These are phyloP conservation scores for Mycena leptocephala DNA, from an alignment of 768 basidiomycete species.

Conservation along the genomic window DNA sequence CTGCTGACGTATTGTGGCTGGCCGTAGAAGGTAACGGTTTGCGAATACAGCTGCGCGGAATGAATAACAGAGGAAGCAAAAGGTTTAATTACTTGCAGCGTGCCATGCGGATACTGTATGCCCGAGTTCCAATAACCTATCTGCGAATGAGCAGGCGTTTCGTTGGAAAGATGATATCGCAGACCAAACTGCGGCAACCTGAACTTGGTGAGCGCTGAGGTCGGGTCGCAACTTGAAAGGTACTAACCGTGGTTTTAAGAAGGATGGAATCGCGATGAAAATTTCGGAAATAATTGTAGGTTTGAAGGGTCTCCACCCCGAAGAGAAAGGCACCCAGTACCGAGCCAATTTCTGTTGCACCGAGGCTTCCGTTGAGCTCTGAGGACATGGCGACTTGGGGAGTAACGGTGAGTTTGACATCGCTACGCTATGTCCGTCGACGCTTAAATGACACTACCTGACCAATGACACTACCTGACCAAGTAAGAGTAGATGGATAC, in stretches of 20 bases:
- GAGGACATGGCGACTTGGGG: too few species aligned
- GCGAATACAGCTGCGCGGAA: not conserved
- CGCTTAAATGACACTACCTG: too few species aligned
- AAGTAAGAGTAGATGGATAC: too few species aligned
- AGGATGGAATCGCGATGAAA: not conserved
- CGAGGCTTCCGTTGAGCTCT: not conserved
- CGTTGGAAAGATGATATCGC: not conserved
- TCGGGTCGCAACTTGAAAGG: not conserved
- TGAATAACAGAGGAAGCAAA: not conserved
- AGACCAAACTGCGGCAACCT: not conserved
- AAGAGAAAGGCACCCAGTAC: not conserved
- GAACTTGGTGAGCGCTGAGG: not conserved
- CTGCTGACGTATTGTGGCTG: not conserved
- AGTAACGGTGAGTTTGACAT: too few species aligned
- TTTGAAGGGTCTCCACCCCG: not conserved
- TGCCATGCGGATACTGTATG: slow-evolving; percentile 8
- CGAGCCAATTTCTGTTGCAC: not conserved
- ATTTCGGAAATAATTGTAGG: not conserved
- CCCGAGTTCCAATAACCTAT: slow-evolving; percentile 9
- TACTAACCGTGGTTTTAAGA: not conserved
- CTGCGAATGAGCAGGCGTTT: not conserved
- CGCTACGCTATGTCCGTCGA: too few species aligned
- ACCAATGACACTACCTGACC: too few species aligned
- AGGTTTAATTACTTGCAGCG: not conserved
- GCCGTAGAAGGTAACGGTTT: not conserved